These are phyloP conservation scores for Nakaseomyces glabratus DNA, from an alignment of 1,139 yeast species.

Conservation along the genomic window DNA sequence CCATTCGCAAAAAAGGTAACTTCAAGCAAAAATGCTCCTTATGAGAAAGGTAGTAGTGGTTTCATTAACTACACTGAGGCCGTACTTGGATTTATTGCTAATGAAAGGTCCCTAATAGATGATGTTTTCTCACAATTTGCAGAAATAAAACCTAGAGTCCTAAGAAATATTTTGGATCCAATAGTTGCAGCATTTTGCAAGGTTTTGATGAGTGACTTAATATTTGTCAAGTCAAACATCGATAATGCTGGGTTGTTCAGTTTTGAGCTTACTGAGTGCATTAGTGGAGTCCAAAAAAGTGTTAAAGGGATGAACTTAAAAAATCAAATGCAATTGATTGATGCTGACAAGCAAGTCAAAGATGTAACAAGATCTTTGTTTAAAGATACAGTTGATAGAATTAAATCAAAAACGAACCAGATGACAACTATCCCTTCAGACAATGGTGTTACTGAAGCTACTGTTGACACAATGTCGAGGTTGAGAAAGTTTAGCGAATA, in stretches of 20 bases:
- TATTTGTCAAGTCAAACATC: constrained; percentile 32
- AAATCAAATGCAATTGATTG: constrained; percentile 12
- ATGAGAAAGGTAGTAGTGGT: constrained; percentile 58
- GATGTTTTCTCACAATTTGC: constrained; percentile 33
- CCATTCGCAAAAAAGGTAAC: constrained; percentile 40
- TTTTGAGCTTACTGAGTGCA: constrained; percentile 40
- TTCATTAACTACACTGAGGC: constrained; percentile 48
- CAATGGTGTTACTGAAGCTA: constrained; percentile 58
- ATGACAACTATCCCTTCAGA: constrained; percentile 46
- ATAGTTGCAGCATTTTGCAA: constrained; percentile 32
- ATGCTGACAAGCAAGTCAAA: constrained; percentile 19
- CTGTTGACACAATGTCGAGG: constrained; percentile 57
- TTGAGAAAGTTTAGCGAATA: constrained; percentile 59
- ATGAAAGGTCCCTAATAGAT: constrained; percentile 39
- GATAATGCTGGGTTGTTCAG: constrained; percentile 37
- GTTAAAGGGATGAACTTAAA: constrained; percentile 24
- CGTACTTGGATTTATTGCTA: constrained; percentile 40
- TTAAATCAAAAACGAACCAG: constrained; percentile 43
- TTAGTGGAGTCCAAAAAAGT: constrained; percentile 25
- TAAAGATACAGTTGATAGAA: constrained; percentile 42
- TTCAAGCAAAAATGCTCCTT: constrained; percentile 38
- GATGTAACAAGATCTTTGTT: constrained; percentile 40
- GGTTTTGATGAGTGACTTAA: constrained; percentile 32
- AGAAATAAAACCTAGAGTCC: constrained; percentile 33
- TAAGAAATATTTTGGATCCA: constrained; percentile 36